Conservation (phyloP, 2,329 filamentous ascomycete genomes). For the Cordyceps fumosorosea region DNA sequence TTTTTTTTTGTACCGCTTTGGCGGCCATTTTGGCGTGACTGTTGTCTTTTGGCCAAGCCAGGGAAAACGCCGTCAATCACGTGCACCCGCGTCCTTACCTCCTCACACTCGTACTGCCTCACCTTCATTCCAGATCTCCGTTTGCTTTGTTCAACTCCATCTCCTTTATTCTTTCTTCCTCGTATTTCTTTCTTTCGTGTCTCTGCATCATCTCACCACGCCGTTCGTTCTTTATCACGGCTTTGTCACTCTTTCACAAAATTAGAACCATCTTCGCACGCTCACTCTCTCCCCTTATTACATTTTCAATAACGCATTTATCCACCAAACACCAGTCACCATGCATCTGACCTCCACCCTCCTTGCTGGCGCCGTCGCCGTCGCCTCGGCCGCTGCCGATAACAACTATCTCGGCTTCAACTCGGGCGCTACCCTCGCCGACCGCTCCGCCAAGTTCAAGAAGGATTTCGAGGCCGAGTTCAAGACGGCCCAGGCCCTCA, state of each 20-base stretch:
- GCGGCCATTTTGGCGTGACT: not conserved
- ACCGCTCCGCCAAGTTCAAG: conserved; percentile 47
- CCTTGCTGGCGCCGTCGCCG: conserved; percentile 33
- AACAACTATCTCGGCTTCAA: conserved; percentile 49
- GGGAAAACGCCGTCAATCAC: not conserved
- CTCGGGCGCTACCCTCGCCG: conserved; percentile 40
- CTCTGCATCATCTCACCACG: conserved; percentile 5
- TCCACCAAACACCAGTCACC: conserved; percentile 15
- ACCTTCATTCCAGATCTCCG: not conserved
- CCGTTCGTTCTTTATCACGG: not conserved
- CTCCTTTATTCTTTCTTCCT: not conserved
- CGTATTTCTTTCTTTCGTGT: not conserved
- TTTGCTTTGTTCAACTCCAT: not conserved
- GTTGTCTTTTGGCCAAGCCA: not conserved
- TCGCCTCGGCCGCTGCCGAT: conserved; percentile 28
- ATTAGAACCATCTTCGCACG: not conserved
- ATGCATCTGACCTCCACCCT: conserved; percentile 37
- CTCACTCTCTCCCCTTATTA: not conserved
- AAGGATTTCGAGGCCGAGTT: conserved; percentile 41
- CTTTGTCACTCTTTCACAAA: conserved; percentile 8
- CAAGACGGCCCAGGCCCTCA: conserved; percentile 32
- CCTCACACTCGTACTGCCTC: not conserved
- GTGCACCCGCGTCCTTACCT: not conserved
- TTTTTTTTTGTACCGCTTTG: not conserved
- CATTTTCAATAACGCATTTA: not conserved